Conservation (phyloP, 1,284 basidiomycete genomes). For the Papiliotrema terrestris region DNA sequence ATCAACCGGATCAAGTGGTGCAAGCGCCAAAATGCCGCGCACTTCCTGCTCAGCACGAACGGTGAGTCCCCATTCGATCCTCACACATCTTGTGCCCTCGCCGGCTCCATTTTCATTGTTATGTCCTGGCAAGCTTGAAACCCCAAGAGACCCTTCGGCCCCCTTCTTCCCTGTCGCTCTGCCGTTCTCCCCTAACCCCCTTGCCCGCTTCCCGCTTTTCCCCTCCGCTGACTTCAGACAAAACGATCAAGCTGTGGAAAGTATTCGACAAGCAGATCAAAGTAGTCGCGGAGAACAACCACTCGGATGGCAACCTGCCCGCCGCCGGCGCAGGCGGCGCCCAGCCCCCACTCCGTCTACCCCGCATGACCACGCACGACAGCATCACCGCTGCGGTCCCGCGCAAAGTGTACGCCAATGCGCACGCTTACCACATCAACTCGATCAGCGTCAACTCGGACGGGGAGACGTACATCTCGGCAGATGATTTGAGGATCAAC, state of each 20-base stretch:
- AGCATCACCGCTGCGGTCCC: conserved; percentile 98
- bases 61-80: conserved; percentile 58
- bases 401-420: conserved; percentile 97
- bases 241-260: conserved; percentile 99
- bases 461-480: conserved; percentile 98
- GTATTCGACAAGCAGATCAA: conserved; percentile 97
- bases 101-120: no score
- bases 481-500: conserved; percentile 95
- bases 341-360: conserved; percentile 65
- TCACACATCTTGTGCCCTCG: not conserved
- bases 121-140: no score
- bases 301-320: conserved; percentile 65
- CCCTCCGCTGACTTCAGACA: conserved; percentile 61
- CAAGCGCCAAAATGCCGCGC: conserved; percentile 93
- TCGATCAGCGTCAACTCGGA: conserved; percentile 99
- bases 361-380: conserved; percentile 89
- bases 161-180: no score
- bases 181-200: no score
- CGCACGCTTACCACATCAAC: conserved; percentile 99
- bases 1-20: conserved; percentile 99
- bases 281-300: conserved; percentile 95
- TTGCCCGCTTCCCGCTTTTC: no score
- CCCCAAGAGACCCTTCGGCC: no score
- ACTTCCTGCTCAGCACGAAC: conserved; percentile 96
- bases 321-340: conserved; percentile 51